These are phyloP conservation scores for Xanthoconium purpureum DNA, from an alignment of 768 basidiomycete species.

Conservation along the genomic window DNA sequence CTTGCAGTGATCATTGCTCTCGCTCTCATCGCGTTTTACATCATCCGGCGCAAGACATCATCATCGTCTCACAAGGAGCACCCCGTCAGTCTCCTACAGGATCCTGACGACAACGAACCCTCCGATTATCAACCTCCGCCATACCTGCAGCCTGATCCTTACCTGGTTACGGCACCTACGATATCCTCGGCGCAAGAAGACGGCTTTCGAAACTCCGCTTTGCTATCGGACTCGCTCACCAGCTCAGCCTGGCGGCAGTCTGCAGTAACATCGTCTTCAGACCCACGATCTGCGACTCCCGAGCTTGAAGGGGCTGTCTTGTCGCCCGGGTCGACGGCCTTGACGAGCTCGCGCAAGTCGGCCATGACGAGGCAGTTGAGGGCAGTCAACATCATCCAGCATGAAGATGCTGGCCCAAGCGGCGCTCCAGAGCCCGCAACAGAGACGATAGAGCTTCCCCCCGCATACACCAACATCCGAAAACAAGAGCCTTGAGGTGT, in stretches of 20 bases:
- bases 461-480: constrained; percentile 70
- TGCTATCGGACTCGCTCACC: constrained; percentile 16
- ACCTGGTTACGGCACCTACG: constrained; percentile 65
- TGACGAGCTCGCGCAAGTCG: constrained; percentile 35
- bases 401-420: constrained; percentile 71
- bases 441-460: constrained; percentile 79
- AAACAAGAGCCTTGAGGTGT: constrained; percentile 5
- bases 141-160: constrained; percentile 75
- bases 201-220: constrained; percentile 14
- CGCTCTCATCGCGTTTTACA: constrained; percentile 43
- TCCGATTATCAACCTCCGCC: constrained; percentile 55
- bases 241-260: constrained; percentile 28
- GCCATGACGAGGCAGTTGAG: constrained; percentile 50
- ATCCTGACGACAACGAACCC: constrained; percentile 50
- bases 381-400: constrained; percentile 78
- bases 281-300: constrained; percentile 46
- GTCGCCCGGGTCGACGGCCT: constrained; percentile 16
- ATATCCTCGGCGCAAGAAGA: constrained; percentile 36
- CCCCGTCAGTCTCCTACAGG: constrained; percentile 64
- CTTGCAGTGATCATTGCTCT: constrained; percentile 47
- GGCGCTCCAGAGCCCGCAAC: constrained; percentile 28
- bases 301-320: constrained; percentile 31
- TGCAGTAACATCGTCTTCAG: constrained; percentile 28
- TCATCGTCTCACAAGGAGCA: constrained; percentile 47
- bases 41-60: constrained; percentile 46